Evolutionary conservation across 192 early-diverging fungal species (phyloP).

Genomic region (Backusella australiensis): DNA sequence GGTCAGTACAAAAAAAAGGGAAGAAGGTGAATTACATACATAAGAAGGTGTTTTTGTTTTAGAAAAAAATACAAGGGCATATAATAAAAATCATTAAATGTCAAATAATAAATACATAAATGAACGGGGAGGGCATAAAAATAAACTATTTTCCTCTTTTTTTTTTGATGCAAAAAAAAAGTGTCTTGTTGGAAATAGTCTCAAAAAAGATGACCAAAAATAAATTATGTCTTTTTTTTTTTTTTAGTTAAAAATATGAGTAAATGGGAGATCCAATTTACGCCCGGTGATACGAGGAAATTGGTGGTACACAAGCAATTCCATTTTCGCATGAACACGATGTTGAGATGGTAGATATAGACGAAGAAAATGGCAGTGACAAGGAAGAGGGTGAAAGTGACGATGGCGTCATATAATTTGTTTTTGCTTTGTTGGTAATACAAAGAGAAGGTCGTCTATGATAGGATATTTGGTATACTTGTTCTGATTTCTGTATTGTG

Average conservation of each 20-base stretch:
- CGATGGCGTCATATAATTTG: background rate
- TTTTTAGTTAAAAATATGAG: background rate
- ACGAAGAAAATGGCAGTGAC: background rate
- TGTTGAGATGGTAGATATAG: constrained; percentile 12
- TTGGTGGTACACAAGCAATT: background rate
- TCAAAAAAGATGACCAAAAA: constrained; percentile 2
- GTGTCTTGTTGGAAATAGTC: background rate
- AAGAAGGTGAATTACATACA: background rate
- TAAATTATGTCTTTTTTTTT: background rate
- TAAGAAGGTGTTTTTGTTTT: background rate
- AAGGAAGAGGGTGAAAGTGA: constrained; percentile 2
- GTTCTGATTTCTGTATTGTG: background rate
- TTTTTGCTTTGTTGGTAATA: background rate
- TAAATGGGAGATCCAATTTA: background rate
- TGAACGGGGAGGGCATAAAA: background rate
- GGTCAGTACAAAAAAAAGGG: background rate
- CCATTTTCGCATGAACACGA: constrained; percentile 19
- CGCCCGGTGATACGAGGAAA: background rate
- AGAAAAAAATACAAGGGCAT: background rate
- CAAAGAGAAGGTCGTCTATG: constrained; percentile 14
- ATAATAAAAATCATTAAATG: background rate
- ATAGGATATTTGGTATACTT: constrained; percentile 11
- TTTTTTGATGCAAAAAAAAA: background rate
- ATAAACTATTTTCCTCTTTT: background rate
- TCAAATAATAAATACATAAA: background rate